A percentile compares a stretch with the other conserved stretches of the same genome.
phyloP scores from a whole-genome alignment of 441 rosid genomes.

The Populus hybrid region DNA sequence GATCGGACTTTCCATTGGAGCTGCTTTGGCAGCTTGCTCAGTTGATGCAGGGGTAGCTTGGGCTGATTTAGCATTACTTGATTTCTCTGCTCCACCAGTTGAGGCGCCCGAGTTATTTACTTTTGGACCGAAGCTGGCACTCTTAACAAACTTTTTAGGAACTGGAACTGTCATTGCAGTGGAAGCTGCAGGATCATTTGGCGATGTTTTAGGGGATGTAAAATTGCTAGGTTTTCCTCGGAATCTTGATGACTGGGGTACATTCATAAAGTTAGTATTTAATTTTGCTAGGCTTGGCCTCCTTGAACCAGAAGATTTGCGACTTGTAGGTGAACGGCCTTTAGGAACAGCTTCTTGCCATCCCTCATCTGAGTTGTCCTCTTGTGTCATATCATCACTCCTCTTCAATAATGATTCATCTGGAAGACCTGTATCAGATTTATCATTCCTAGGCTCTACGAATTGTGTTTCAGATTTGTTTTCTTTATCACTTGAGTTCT shows the following conservation, averaged over 20 bases:
- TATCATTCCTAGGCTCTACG: conserved; percentile 45
- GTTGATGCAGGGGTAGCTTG: conserved; percentile 47
- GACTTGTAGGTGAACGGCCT: conserved; percentile 66
- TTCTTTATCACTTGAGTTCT: conserved; percentile 30
- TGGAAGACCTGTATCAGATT: conserved; percentile 43
- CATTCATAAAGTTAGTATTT: conserved; percentile 81
- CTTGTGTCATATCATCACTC: conserved; percentile 19
- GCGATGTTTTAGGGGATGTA: conserved; percentile 54
- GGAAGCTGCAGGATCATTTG: conserved; percentile 49
- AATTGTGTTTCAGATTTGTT: conserved; percentile 52
- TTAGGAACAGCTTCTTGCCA: conserved; percentile 74
- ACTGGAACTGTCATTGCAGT: conserved; percentile 46
- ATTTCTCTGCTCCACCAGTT: conserved; percentile 46
- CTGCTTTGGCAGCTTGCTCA: conserved; percentile 50
- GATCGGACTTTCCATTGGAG: conserved; percentile 37
- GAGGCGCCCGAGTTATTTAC: conserved; percentile 32
- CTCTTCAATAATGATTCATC: conserved; percentile 30
- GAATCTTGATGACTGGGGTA: conserved; percentile 64
- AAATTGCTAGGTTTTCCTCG: conserved; percentile 51
- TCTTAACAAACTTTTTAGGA: conserved; percentile 58
- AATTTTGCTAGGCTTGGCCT: conserved; percentile 88
- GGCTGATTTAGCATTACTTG: conserved; percentile 46
- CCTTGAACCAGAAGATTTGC: conserved; percentile 63
- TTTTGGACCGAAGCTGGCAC: conserved; percentile 77
- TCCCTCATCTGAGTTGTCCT: conserved; percentile 50